phyloP scores from a whole-genome alignment of 257 asterid genomes.

The Solanum etuberosum region DNA sequence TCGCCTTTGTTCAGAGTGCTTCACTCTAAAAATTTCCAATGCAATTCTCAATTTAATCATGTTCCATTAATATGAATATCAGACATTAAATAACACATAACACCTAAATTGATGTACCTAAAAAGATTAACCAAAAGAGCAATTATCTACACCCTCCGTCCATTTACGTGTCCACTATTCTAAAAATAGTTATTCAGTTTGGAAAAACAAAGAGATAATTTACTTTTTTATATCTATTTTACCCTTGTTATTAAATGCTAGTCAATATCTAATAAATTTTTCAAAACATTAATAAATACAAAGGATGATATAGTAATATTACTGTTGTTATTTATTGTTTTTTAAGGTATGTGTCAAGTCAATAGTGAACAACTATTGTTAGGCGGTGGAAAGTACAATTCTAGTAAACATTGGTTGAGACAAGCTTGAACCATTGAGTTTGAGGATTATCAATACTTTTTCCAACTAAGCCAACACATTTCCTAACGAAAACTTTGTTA shows the following conservation, averaged over 20 bases:
- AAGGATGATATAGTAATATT: too few species aligned
- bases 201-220: not conserved
- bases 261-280: too few species aligned
- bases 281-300: too few species aligned
- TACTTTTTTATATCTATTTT: too few species aligned
- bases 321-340: accelerated
- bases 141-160: accelerated
- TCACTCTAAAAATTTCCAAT: too few species aligned
- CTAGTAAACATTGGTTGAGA: slow-evolving; percentile 23
- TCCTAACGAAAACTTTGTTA: slow-evolving; percentile 25
- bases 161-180: not conserved
- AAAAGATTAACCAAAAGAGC: not conserved
- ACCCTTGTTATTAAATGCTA: too few species aligned
- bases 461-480: slow-evolving; percentile 39
- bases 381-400: too few species aligned
- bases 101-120: not conserved
- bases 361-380: too few species aligned
- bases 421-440: slow-evolving; percentile 57
- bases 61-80: not conserved
- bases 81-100: not conserved
- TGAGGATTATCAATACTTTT: slow-evolving; percentile 41
- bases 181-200: too few species aligned
- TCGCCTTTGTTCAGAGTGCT: not conserved
- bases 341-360: too few species aligned
- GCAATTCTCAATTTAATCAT: not conserved